Evolutionary conservation across 352 stramenopile genomes (phyloP), one percentile per base, ranked within the genome.

Genomic region (Plasmopara viticola): DNA sequence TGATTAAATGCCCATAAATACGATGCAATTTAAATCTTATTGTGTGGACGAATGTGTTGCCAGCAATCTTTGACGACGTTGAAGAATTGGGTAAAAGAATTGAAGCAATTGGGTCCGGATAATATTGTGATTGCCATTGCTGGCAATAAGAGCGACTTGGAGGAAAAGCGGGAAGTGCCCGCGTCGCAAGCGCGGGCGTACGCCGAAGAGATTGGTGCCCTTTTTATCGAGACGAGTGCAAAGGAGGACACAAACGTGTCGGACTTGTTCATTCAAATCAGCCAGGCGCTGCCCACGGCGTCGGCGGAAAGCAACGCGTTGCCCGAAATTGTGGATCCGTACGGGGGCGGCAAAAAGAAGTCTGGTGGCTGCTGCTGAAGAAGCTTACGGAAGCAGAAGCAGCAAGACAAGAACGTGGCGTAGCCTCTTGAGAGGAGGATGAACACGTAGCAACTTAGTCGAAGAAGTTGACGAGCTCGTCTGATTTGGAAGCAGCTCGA

Each of bases 81-180:
- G n/a, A 88, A 98, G 75, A 93, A 96, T 54, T 98, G 95, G 96
- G 89, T 97, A 12, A 87, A 95, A 49, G 87, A 97, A 57, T 72
- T 98, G 3, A 93, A 95, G 70, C 78, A 94, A 49, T 74, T 97
- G 55, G 90, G 87, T 15, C 89, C 89, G 1, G 82, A 95, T 55
- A 94, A 96, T 65, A 95, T 98, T 54, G 90, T 98, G 38, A 94
- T 98, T 47, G 89, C 87, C 18, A 98, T 98, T 58, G 94, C 90
- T 12, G 90, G 89, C 50, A 97, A 96, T 50, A 98, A 98, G 71
- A 94, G 78, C 42, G 90, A 98, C 60, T 57, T 97, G 58, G 74
- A 90, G 51, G 81, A 94, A 52, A 86, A 95, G 45, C 78, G 86
- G 40, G 89, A 97, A 66, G 93, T 98, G 47, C 74, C 83, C 9